phyloP scores from a whole-genome alignment of 2,329 filamentous ascomycete genomes.

The Colletotrichum phormii region DNA sequence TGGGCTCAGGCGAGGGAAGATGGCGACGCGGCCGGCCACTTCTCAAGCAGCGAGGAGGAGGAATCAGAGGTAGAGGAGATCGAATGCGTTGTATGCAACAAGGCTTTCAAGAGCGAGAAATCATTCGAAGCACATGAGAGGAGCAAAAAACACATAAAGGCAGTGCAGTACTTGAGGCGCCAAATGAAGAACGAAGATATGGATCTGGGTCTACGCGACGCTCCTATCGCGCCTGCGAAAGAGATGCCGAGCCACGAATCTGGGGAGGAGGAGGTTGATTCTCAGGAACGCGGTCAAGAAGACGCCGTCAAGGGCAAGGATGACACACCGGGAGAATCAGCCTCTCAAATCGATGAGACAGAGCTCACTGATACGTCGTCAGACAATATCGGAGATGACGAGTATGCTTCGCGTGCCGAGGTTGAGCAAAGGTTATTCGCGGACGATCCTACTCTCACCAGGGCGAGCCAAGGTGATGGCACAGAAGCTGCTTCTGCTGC shows the following conservation, averaged over 20 bases:
- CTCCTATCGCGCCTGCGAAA: neutral
- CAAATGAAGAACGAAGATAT: constrained; percentile 87
- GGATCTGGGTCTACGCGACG: constrained; percentile 54
- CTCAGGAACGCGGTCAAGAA: neutral
- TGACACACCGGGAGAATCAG: neutral
- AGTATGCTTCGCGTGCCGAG: constrained; percentile 31
- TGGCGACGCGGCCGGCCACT: constrained; percentile 59
- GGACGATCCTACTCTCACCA: neutral
- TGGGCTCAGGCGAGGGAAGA: constrained; percentile 76
- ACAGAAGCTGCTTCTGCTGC: too few relatives aligned
- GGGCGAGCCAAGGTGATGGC: neutral
- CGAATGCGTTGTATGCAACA: constrained; percentile 83
- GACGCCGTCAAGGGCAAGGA: neutral
- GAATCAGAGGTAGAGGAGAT: constrained; percentile 70
- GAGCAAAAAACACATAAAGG: constrained; percentile 96
- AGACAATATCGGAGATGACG: constrained; percentile 11
- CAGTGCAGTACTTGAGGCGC: constrained; percentile 80
- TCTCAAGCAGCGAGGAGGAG: constrained; percentile 67
- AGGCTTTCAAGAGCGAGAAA: constrained; percentile 88
- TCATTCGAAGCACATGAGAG: constrained; percentile 93
- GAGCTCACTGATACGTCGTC: neutral
- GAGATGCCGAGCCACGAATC: constrained; percentile 6
- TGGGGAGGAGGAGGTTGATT: constrained; percentile 10
- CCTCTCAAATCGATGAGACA: neutral
- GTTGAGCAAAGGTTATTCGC: constrained; percentile 32